Conservation (phyloP, 2,329 filamentous ascomycete genomes). For the Hypomyces perniciosus region DNA sequence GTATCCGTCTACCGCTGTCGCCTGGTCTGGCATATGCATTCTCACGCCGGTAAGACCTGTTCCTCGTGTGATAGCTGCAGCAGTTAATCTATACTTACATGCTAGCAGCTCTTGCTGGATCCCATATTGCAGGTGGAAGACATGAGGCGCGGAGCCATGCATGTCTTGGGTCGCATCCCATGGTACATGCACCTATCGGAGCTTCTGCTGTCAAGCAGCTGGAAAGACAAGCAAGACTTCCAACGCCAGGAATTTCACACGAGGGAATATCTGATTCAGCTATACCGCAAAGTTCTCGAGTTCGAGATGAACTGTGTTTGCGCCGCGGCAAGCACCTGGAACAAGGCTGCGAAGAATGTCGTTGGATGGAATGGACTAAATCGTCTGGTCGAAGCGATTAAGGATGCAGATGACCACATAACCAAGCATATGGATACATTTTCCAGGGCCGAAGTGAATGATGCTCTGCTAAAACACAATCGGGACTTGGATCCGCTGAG, state of each 20-base stretch:
- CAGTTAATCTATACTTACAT: not conserved
- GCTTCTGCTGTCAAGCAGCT: slow-evolving; percentile 19
- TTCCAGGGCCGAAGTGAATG: slow-evolving; percentile 14
- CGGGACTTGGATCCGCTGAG: slow-evolving; percentile 10
- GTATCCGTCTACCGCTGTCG: slow-evolving; percentile 26
- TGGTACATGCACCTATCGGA: slow-evolving; percentile 30
- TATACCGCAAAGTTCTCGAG: slow-evolving; percentile 30
- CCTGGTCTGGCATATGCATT: slow-evolving; percentile 32
- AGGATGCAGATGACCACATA: slow-evolving; percentile 23
- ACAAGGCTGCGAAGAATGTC: slow-evolving; percentile 30
- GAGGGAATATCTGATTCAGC: slow-evolving; percentile 20
- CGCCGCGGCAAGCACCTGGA: slow-evolving; percentile 32
- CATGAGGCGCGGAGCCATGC: slow-evolving; percentile 24
- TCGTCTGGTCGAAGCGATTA: slow-evolving; percentile 21
- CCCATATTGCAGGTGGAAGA: slow-evolving; percentile 28
- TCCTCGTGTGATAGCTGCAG: not conserved
- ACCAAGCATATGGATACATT: slow-evolving; percentile 18
- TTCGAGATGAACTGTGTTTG: slow-evolving; percentile 37
- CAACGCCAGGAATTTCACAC: slow-evolving; percentile 16
- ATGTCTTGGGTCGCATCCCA: slow-evolving; percentile 28
- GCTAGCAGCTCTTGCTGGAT: slow-evolving; percentile 28
- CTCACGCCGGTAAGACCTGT: slow-evolving; percentile 28
- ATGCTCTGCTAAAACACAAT: slow-evolving; percentile 14
- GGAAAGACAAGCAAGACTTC: slow-evolving; percentile 21
- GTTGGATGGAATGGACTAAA: slow-evolving; percentile 29